These are phyloP conservation scores for Cyathus striatus DNA, from an alignment of 768 basidiomycete genomes.

Conservation along the genomic window DNA sequence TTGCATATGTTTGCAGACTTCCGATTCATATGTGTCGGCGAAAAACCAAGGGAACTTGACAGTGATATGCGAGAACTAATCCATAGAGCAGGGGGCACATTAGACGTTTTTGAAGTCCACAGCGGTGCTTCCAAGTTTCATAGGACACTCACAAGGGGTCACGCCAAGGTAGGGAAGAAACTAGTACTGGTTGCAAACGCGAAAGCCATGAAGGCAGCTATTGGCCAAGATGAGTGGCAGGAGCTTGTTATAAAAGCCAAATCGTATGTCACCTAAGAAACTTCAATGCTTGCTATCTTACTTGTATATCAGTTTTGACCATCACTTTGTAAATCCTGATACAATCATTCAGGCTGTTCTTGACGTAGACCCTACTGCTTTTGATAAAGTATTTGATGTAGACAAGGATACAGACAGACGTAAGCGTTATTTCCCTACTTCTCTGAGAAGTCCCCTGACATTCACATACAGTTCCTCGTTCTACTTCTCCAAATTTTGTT, in stretches of 20 bases:
- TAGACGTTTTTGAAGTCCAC: slow-evolving; percentile 56
- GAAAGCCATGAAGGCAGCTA: slow-evolving; percentile 37
- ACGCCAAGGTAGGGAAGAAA: slow-evolving; percentile 42
- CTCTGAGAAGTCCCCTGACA: too few relatives aligned
- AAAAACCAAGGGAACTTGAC: slow-evolving; percentile 45
- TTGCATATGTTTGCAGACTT: slow-evolving; percentile 44
- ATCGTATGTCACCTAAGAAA: slow-evolving; percentile 4
- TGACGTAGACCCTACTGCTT: slow-evolving; percentile 23
- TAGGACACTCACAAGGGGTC: slow-evolving; percentile 44
- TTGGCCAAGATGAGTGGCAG: slow-evolving; percentile 53
- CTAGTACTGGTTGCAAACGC: slow-evolving; percentile 51
- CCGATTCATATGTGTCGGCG: slow-evolving; percentile 59
- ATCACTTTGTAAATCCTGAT: slow-evolving; percentile 40
- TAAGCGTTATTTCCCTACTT: too few relatives aligned
- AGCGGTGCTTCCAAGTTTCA: slow-evolving; percentile 46
- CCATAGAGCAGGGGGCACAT: slow-evolving; percentile 50
- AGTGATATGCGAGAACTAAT: slow-evolving; percentile 50
- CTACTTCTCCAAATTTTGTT: slow-evolving; percentile 40
- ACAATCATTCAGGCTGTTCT: slow-evolving; percentile 50
- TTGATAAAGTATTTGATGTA: slow-evolving; percentile 12
- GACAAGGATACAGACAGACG: slow-evolving; percentile 11
- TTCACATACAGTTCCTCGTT: too few relatives aligned
- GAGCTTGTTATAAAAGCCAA: slow-evolving; percentile 45
- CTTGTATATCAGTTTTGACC: slow-evolving; percentile 21
- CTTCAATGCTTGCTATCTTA: neutral